phyloP scores from a whole-genome alignment of 2,329 filamentous ascomycete species.

The Plectosphaerella cucumerina region DNA sequence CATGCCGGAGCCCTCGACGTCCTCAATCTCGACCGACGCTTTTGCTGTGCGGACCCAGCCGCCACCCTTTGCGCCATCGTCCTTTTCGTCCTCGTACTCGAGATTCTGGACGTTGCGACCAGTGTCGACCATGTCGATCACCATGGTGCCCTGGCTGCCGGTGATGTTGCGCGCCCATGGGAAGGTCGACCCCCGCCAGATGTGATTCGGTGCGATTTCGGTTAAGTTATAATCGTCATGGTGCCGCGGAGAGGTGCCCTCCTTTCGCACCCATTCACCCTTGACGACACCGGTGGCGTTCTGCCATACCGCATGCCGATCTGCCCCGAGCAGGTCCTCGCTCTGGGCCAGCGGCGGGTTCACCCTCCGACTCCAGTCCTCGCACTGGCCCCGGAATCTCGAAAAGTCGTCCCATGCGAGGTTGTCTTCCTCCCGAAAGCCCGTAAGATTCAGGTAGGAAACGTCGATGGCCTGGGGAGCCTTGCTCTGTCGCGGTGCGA shows the following conservation, averaged over 20 bases:
- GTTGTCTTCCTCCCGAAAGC: slow-evolving; percentile 68
- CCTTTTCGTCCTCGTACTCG: slow-evolving; percentile 35
- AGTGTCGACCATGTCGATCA: slow-evolving; percentile 54
- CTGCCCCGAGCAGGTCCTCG: slow-evolving; percentile 34
- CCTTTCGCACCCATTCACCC: slow-evolving; percentile 68
- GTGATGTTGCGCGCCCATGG: slow-evolving; percentile 81
- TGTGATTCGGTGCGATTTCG: slow-evolving; percentile 58
- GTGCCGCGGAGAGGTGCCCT: slow-evolving; percentile 39
- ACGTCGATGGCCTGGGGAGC: slow-evolving; percentile 11
- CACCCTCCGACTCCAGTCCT: slow-evolving; percentile 54
- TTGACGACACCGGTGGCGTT: slow-evolving; percentile 74
- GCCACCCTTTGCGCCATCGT: slow-evolving; percentile 32
- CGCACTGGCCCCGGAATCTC: slow-evolving; percentile 60
- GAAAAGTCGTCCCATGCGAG: slow-evolving; percentile 75
- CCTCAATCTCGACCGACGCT: slow-evolving; percentile 68
- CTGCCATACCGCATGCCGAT: slow-evolving; percentile 56
- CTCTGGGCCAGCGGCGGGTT: slow-evolving; percentile 34
- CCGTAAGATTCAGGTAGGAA: slow-evolving; percentile 66
- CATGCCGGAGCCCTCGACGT: slow-evolving; percentile 63
- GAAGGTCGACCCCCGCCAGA: slow-evolving; percentile 55
- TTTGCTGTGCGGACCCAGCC: slow-evolving; percentile 64
- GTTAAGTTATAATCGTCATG: slow-evolving; percentile 59
- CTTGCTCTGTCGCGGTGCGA: slow-evolving; percentile 35
- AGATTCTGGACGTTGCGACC: slow-evolving; percentile 40
- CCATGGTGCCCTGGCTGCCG: slow-evolving; percentile 63